Conservation (phyloP, 768 basidiomycete species). For the Kwoniella sp. region DNA sequence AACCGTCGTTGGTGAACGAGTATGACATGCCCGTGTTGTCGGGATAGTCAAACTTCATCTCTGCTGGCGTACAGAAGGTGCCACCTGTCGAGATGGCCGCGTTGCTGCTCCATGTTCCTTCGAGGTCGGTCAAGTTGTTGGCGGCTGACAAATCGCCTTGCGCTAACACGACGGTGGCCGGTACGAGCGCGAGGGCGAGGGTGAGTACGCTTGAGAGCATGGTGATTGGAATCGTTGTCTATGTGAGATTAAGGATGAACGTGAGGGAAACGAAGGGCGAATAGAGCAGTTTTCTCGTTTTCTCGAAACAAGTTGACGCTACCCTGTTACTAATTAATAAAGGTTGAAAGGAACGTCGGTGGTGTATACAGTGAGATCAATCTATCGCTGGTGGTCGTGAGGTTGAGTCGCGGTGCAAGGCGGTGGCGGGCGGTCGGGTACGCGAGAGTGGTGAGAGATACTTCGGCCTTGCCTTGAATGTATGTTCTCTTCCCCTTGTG, state of each 20-base stretch:
- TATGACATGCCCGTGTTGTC: constrained; percentile 80
- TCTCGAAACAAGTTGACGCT: too few relatives aligned
- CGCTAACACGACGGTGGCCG: constrained; percentile 16
- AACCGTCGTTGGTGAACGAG: constrained; percentile 76
- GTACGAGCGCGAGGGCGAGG: constrained; percentile 9
- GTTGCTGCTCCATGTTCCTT: constrained; percentile 83
- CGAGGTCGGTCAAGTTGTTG: constrained; percentile 69
- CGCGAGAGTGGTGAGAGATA: too few relatives aligned
- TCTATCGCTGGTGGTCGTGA: constrained; percentile 8
- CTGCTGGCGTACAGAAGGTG: constrained; percentile 79
- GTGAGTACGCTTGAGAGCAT: constrained; percentile 19
- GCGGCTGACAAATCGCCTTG: constrained; percentile 45
- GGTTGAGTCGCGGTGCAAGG: not conserved
- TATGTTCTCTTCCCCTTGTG: too few relatives aligned
- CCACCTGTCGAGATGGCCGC: constrained; percentile 75
- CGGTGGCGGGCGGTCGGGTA: too few relatives aligned
- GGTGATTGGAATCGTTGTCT: not conserved
- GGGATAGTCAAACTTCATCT: constrained; percentile 81
- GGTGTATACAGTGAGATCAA: not conserved
- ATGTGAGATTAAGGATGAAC: not conserved
- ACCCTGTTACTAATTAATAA: not conserved
- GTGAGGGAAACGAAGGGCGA: not conserved
- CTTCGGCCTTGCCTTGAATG: too few relatives aligned
- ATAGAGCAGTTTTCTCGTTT: too few relatives aligned
- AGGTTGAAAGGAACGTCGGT: constrained; percentile 22